Conservation (phyloP, 2,329 filamentous ascomycete genomes). For the Fusarium setosum region DNA sequence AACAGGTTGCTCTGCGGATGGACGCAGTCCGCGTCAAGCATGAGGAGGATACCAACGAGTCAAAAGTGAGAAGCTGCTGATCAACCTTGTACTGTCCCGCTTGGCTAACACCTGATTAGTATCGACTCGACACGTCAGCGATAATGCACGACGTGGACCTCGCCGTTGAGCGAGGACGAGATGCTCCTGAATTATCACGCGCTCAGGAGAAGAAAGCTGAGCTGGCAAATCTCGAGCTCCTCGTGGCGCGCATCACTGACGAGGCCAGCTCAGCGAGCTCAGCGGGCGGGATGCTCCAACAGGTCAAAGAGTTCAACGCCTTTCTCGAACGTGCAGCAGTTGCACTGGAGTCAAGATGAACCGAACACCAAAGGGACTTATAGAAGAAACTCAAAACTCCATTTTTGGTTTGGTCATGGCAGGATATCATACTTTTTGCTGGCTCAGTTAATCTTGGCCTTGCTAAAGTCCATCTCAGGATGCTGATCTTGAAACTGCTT, state of each 20-base stretch:
- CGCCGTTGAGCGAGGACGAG: constrained; percentile 62
- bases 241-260: constrained; percentile 65
- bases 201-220: constrained; percentile 62
- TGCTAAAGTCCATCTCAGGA: constrained; percentile 78
- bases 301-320: constrained; percentile 71
- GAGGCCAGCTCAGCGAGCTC: constrained; percentile 62
- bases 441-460: constrained; percentile 71
- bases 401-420: background rate
- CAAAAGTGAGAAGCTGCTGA: constrained; percentile 55
- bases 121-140: constrained; percentile 65
- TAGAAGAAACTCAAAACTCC: constrained; percentile 14
- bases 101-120: constrained; percentile 37
- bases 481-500: constrained; percentile 90
- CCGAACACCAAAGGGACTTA: constrained; percentile 1
- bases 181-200: constrained; percentile 58
- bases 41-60: constrained; percentile 63
- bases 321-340: constrained; percentile 71
- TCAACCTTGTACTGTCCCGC: accelerated
- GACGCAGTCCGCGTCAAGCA: constrained; percentile 71
- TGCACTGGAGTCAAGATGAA: constrained; percentile 62
- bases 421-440: constrained; percentile 22
- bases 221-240: constrained; percentile 67
- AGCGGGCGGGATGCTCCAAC: constrained; percentile 64
- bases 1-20: constrained; percentile 71
- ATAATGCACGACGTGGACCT: constrained; percentile 72